Conservation (phyloP, 1,139 yeast genomes). For the Entelexis paramagnoliae region DNA sequence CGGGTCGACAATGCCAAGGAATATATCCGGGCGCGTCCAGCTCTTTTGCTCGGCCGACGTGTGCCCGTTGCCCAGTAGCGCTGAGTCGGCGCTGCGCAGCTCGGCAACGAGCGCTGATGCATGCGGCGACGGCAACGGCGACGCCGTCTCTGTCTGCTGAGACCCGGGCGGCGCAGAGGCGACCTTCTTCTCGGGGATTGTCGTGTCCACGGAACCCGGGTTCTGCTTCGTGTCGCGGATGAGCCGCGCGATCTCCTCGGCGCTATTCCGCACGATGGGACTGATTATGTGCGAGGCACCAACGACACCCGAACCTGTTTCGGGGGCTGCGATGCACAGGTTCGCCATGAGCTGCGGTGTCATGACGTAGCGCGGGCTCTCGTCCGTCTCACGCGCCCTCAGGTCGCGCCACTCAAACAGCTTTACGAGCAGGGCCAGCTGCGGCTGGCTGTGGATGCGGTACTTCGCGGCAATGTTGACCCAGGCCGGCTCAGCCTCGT, state of each 20-base stretch:
- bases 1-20: neutral
- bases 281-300: conserved; percentile 43
- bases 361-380: conserved; percentile 73
- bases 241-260: conserved; percentile 47
- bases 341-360: conserved; percentile 67
- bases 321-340: conserved; percentile 49
- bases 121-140: neutral
- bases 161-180: neutral
- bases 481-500: conserved; percentile 25
- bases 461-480: conserved; percentile 48
- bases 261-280: conserved; percentile 48
- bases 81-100: neutral
- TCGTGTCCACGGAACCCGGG: conserved; percentile 13
- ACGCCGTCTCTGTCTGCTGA: too few species aligned
- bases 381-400: conserved; percentile 67
- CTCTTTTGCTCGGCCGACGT: neutral
- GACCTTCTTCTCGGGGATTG: conserved; percentile 11
- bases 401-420: conserved; percentile 77
- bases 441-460: conserved; percentile 46
- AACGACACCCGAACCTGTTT: conserved; percentile 48
- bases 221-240: conserved; percentile 32
- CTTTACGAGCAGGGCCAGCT: conserved; percentile 47
- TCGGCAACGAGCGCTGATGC: neutral
- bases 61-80: neutral
- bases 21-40: neutral